Base-by-base conservation (phyloP, 2,329 filamentous ascomycete genomes). In the Aspergillus pseudonomiae region DNA sequence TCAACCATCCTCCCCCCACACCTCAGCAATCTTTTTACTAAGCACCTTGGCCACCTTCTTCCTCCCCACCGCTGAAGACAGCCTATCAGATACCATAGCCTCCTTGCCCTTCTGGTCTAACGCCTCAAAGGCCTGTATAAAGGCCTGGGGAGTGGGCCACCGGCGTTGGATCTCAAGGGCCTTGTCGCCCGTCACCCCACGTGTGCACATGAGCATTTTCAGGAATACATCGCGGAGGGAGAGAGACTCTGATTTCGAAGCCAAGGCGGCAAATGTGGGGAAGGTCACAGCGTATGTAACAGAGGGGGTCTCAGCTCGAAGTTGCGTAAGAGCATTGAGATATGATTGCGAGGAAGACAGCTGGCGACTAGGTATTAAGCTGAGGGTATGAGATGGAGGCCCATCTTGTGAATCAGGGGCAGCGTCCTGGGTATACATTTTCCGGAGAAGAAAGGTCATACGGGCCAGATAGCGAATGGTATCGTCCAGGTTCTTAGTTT, bases 181-280 rank as follows among this genome's bases (percentile, higher is more conserved):
- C 70, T 91, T 92, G 69, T 94, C 91, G 3, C 89, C 90, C 0
- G 90, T 91, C 14, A 95, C 82, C 1, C 91, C 90, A 60, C 85
- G 85, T 1, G 86, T 92, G 66, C 90, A 92, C 91, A 95, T 93
- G 55, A 95, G 83, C 91, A 95, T 94, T 77, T 94, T 94, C 30
- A 95, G 79, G 69, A 87, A 94, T 0, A 94, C 77, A 70, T 95
- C 92, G 61, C 90, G 83, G 11, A 94, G 79, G 0, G 91, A 91
- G 69, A 93, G 85, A 63, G 85, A 85, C 59, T 91, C 89, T 0
- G 90, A 92, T 75, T 95, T 95, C 10, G 89, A 91, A 0, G 88
- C 88, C 52, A 94, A 78, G 0, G 88, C 88, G 0, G 89, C 87
- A 73, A 94, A 94, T 0, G 89, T 89, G 0, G 84, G 79, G 69